Base-by-base conservation (phyloP, 352 stramenopile species). In the Globisporangium iwayamae region DNA sequence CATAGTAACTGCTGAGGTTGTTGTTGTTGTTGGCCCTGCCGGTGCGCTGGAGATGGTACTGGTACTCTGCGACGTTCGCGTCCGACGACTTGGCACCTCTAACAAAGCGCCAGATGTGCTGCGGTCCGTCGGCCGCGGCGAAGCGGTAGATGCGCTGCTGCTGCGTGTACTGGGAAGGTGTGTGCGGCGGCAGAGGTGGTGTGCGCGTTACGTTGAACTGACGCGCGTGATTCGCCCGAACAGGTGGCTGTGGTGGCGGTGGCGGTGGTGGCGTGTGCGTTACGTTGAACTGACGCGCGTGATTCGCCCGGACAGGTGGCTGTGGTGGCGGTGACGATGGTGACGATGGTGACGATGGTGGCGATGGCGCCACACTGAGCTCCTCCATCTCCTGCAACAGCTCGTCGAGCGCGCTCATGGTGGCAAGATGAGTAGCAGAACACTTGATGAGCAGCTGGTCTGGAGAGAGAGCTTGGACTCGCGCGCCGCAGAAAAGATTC, bases 81-180 rank as follows among this genome's bases (percentile, higher is more conserved):
- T 57, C 52, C 25, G 52, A 57, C 9, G 52, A 57, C 32, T 57
- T 18, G 3, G 52, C 9, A 9, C 30, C 14, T 16, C 5, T 43
- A 3, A 57, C 30, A 7, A 57, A 57, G 3, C 0, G 0, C 52
- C 52, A 57, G 18, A n/a, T 4, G 52, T 45, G 18, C 32, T 57
- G 52, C 2, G 52, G 9, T 4, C 52, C 52, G 32, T 45, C 52
- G 16, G 43, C 45, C 30, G 52, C 52, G 52, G 52, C 52, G 18
- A 57, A 38, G 32, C 36, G 52, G 52, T 57, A 57, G 18, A 57
- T 57, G 32, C 52, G 52, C 50, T 41, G 50, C 4, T 41, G 36
- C 9, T 41, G 36, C 36, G 36, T 41, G 9, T 41, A 41, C 36
- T 41, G 9, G 9, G 41, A 47, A 47, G 4, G 41, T n/a, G 14